Evolutionary conservation across 2,329 filamentous ascomycete species (phyloP).

Genomic region (Alternaria postmessia): DNA sequence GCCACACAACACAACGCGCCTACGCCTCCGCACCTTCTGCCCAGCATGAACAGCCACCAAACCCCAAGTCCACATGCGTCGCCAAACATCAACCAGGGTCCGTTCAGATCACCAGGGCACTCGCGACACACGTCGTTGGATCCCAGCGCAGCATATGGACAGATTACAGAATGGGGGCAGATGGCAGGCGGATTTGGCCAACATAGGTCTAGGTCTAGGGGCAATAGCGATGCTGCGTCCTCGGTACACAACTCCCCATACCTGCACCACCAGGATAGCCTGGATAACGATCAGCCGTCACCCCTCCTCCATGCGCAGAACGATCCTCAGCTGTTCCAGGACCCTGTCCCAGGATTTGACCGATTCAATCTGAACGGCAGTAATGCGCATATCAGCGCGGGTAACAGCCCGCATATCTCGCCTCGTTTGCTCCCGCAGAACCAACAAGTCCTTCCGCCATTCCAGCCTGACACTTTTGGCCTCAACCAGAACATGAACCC

Average conservation of each 20-base stretch:
- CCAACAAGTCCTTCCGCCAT: slow-evolving; percentile 62
- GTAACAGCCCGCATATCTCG: slow-evolving; percentile 75
- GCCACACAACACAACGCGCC: slow-evolving; percentile 60
- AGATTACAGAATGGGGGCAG: slow-evolving; percentile 66
- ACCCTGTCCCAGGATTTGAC: slow-evolving; percentile 74
- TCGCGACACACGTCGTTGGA: slow-evolving; percentile 69
- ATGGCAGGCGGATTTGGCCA: slow-evolving; percentile 71
- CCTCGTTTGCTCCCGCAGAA: slow-evolving; percentile 75
- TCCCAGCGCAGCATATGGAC: slow-evolving; percentile 67
- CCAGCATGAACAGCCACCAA: slow-evolving; percentile 61
- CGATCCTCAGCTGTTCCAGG: slow-evolving; percentile 76
- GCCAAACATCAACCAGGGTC: slow-evolving; percentile 61
- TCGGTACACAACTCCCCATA: slow-evolving; percentile 87
- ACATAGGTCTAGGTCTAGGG: slow-evolving; percentile 70
- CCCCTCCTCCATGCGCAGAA: slow-evolving; percentile 78
- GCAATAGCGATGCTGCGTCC: slow-evolving; percentile 79
- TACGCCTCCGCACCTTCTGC: slow-evolving; percentile 65
- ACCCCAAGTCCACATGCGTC: slow-evolving; percentile 62
- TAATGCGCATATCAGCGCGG: slow-evolving; percentile 63
- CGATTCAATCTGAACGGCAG: slow-evolving; percentile 73
- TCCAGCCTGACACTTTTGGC: slow-evolving; percentile 58
- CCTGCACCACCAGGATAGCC: slow-evolving; percentile 77
- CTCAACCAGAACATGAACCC: slow-evolving; percentile 58
- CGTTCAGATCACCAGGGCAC: slow-evolving; percentile 63
- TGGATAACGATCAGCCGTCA: slow-evolving; percentile 80